Conservation (phyloP, 2,329 filamentous ascomycete species). For the Cadophora luteo-olivacea region DNA sequence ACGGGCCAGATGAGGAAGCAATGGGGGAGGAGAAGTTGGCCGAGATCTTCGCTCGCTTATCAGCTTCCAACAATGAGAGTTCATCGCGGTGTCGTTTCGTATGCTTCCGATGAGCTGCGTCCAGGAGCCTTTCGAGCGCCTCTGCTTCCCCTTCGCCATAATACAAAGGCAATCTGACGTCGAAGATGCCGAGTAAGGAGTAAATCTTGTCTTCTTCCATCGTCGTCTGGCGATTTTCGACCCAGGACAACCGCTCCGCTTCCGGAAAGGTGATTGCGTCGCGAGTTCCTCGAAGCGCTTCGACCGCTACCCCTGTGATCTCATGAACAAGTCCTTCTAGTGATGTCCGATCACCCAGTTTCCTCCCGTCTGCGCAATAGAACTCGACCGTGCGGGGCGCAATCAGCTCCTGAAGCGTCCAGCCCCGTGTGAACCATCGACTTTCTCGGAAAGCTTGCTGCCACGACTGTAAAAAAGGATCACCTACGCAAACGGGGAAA, state of each 20-base stretch:
- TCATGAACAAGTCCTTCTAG: slow-evolving; percentile 25
- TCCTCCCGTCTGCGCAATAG: slow-evolving; percentile 25
- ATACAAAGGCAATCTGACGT: slow-evolving; percentile 51
- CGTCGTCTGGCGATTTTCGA: slow-evolving; percentile 46
- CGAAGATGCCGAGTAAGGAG: slow-evolving; percentile 52
- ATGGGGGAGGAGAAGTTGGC: slow-evolving; percentile 15
- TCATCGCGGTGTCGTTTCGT: slow-evolving; percentile 30
- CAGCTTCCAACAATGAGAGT: slow-evolving; percentile 21
- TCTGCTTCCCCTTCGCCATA: slow-evolving; percentile 47
- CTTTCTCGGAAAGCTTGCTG: slow-evolving; percentile 25
- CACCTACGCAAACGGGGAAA: too few species aligned
- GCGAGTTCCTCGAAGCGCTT: slow-evolving; percentile 27
- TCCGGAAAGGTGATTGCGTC: slow-evolving; percentile 37
- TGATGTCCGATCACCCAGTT: slow-evolving; percentile 28
- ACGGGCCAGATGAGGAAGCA: neutral
- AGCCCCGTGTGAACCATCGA: slow-evolving; percentile 37
- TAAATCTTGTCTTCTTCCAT: slow-evolving; percentile 48
- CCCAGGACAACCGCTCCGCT: slow-evolving; percentile 45
- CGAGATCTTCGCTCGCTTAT: slow-evolving; percentile 28
- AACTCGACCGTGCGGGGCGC: slow-evolving; percentile 32
- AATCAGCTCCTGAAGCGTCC: slow-evolving; percentile 37
- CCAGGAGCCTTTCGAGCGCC: slow-evolving; percentile 45
- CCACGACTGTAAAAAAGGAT: slow-evolving; percentile 25
- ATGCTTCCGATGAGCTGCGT: slow-evolving; percentile 43
- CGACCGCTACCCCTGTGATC: slow-evolving; percentile 27